Conservation (phyloP, 176 grass and related monocot species). For the Triticum aestivum region IWGSC_CS_RefSeq_v2.1 NC_057796.1:374750905-374751404, state of each 20-base stretch:
- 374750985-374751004: slow-evolving; percentile 46
- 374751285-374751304: no score
- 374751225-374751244: background rate
- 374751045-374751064: slow-evolving; percentile 35
- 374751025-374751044: background rate
- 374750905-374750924: background rate
- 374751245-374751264: background rate
- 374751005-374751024: background rate
- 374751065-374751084: background rate
- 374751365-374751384: background rate
- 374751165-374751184: background rate
- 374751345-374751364: no score
- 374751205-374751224: background rate
- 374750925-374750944: background rate
- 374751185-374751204: background rate
- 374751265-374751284: background rate
- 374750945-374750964: slow-evolving; percentile 31
- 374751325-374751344: background rate
- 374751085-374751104: background rate
- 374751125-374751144: slow-evolving; percentile 19
- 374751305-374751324: background rate
- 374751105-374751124: slow-evolving; percentile 23
- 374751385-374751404: background rate
- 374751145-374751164: background rate
- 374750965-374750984: background rate